These are phyloP conservation scores for Zygoascus ofunaensis DNA, from an alignment of 805 yeast species.

Conservation along the genomic window DNA sequence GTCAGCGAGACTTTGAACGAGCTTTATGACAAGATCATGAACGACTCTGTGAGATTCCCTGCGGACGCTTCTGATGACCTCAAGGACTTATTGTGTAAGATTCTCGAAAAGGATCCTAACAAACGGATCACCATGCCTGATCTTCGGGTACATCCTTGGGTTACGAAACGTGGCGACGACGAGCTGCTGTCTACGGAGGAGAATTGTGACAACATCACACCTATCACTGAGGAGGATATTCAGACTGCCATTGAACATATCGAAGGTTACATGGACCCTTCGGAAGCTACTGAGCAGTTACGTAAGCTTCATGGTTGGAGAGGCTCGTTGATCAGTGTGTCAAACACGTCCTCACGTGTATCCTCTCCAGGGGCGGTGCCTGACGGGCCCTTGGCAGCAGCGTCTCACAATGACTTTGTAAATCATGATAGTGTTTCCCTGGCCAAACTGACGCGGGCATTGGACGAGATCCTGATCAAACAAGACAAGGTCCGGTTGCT, in stretches of 20 bases:
- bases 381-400: constrained; percentile 1
- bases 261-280: constrained; percentile 18
- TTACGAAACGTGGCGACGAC: constrained; percentile 31
- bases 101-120: constrained; percentile 59
- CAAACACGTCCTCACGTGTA: constrained; percentile 10
- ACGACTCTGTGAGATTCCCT: constrained; percentile 32
- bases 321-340: constrained; percentile 14
- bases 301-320: constrained; percentile 28
- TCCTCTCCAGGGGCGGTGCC: constrained; percentile 2
- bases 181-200: constrained; percentile 28
- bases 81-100: constrained; percentile 46
- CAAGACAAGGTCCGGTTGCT: too few species aligned
- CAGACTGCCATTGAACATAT: constrained; percentile 29
- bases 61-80: constrained; percentile 27
- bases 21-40: constrained; percentile 63
- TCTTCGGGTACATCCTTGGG: constrained; percentile 68
- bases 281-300: constrained; percentile 18
- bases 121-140: constrained; percentile 61
- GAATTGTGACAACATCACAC: constrained; percentile 25
- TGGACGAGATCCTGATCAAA: constrained; percentile 26
- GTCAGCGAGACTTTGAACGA: constrained; percentile 65
- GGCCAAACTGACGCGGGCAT: constrained; percentile 25
- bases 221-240: constrained; percentile 31
- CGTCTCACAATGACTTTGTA: not conserved
- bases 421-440: constrained; percentile 16